Evolutionary conservation across 108 stramenopile species (phyloP).

Genomic region (Parmales sp.): DNA sequence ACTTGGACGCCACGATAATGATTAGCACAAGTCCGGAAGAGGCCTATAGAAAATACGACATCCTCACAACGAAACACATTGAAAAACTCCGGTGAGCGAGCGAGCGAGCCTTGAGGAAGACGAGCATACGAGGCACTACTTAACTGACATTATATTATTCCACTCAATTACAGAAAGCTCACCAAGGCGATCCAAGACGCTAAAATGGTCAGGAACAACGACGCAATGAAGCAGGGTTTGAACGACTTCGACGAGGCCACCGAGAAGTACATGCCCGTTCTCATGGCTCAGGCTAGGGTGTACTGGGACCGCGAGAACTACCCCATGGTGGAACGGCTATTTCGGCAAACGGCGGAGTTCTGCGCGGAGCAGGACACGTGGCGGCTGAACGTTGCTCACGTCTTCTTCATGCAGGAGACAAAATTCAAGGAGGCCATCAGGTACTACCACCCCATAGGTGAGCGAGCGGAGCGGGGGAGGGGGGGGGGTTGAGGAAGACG

Average conservation of each 20-base stretch:
- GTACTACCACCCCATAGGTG: constrained; percentile 71
- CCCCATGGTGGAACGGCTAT: constrained; percentile 59
- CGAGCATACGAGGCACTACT: no score
- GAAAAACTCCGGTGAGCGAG: constrained; percentile 43
- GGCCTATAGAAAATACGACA: constrained; percentile 49
- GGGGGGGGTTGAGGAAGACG: no score
- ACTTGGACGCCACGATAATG: constrained; percentile 67
- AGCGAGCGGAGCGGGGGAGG: no score
- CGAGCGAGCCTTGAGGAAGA: no score
- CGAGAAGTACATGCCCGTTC: constrained; percentile 48
- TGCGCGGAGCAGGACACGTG: constrained; percentile 63
- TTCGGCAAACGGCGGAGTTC: constrained; percentile 62
- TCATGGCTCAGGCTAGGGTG: constrained; percentile 68
- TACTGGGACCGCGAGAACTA: constrained; percentile 81
- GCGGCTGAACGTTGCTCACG: constrained; percentile 72
- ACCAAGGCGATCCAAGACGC: constrained; percentile 59
- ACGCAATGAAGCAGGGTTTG: constrained; percentile 31
- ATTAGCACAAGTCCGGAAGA: constrained; percentile 59
- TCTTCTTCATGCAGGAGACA: constrained; percentile 66
- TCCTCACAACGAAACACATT: constrained; percentile 46
- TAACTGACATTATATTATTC: no score
- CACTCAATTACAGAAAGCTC: no score
- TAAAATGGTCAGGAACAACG: constrained; percentile 26
- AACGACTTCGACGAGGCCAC: constrained; percentile 58
- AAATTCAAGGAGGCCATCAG: constrained; percentile 65